Evolutionary conservation across 495 filamentous ascomycete genomes (phyloP).

Genomic region (Trichoderma orchidacearum): DNA sequence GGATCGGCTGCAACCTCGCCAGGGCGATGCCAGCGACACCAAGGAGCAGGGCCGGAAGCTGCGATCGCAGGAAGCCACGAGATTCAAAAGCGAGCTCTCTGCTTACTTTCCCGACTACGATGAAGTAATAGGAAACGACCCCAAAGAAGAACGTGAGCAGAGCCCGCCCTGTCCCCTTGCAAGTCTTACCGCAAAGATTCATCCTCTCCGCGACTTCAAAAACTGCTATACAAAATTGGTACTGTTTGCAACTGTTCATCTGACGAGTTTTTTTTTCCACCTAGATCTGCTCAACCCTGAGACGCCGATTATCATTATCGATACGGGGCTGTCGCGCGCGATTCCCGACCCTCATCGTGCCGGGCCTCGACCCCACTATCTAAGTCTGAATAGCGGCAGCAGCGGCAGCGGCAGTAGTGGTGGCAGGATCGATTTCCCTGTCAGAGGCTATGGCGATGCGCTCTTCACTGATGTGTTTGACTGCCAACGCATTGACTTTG

Average conservation of each 20-base stretch:
- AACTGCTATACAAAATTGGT: constrained; percentile 12
- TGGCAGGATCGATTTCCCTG: constrained; percentile 16
- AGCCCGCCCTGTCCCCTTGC: constrained; percentile 1
- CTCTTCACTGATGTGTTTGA: constrained; percentile 36
- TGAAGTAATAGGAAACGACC: constrained; percentile 71
- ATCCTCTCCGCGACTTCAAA: background rate
- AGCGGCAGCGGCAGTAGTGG: too few species aligned
- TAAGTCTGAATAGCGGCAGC: background rate
- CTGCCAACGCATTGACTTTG: constrained; percentile 41
- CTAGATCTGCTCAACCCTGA: constrained; percentile 46
- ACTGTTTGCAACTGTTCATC: constrained; percentile 27
- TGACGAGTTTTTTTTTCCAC: background rate
- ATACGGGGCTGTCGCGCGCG: constrained; percentile 20
- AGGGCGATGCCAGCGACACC: constrained; percentile 16
- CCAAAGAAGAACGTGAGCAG: constrained; percentile 59
- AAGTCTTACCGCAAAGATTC: constrained; percentile 5
- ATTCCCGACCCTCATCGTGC: constrained; percentile 4
- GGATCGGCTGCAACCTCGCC: constrained; percentile 24
- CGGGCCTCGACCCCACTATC: constrained; percentile 8
- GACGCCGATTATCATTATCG: constrained; percentile 43
- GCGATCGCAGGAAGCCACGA: constrained; percentile 37
- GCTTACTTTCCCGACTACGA: constrained; percentile 86
- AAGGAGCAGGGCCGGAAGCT: constrained; percentile 35
- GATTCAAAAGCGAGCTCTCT: constrained; percentile 78
- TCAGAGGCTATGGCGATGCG: constrained; percentile 31